Conservation (phyloP, 345 rosid genomes). For the Firmiana major region DNA sequence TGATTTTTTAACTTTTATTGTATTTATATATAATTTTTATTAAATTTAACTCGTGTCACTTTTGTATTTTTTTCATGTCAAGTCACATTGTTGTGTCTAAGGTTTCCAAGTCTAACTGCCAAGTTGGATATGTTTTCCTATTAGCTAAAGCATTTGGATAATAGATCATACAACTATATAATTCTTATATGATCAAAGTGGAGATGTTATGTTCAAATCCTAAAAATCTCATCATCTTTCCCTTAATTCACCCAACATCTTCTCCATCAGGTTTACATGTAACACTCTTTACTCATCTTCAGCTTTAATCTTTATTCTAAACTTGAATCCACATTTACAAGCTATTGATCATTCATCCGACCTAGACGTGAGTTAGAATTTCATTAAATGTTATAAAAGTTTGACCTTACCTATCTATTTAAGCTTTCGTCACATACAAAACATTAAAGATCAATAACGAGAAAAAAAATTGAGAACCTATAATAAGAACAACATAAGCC, state of each 20-base stretch:
- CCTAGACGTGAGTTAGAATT: background rate
- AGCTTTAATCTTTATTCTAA: background rate
- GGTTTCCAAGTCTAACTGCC: no score
- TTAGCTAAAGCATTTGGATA: background rate
- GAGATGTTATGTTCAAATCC: background rate
- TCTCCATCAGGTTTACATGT: background rate
- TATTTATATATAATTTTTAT: no score
- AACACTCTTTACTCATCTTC: background rate
- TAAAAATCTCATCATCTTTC: background rate
- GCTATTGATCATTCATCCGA: background rate
- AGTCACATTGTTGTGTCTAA: no score
- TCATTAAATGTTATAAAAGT: background rate
- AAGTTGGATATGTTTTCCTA: background rate
- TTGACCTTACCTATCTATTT: background rate
- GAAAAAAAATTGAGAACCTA: background rate
- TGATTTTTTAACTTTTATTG: no score
- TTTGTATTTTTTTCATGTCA: no score
- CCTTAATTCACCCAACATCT: background rate
- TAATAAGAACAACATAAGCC: background rate
- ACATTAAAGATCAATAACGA: background rate
- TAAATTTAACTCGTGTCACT: no score
- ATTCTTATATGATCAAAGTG: background rate
- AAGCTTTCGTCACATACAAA: background rate
- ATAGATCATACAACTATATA: background rate
- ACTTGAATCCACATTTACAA: constrained; percentile 1